A percentile compares a stretch with the other conserved stretches of the same genome.
These are phyloP conservation scores for Rhododendron mucronatum DNA, from an alignment of 148 eudicot genomes.

Conservation along the genomic window DNA sequence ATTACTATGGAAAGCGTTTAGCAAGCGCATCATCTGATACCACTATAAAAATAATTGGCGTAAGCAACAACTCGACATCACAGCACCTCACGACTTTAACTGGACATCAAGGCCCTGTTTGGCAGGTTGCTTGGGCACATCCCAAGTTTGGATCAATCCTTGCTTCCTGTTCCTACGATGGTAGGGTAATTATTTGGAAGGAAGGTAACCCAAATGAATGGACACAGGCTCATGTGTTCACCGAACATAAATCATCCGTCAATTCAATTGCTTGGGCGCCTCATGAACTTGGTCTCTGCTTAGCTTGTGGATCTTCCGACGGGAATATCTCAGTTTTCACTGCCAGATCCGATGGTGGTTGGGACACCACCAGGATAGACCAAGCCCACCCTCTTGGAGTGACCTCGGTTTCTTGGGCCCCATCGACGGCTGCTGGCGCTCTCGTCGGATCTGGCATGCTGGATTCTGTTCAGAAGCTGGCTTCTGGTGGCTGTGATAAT, in stretches of 20 bases:
- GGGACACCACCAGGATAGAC: conserved; percentile 80
- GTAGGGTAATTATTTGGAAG: conserved; percentile 86
- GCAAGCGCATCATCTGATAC: conserved; percentile 80
- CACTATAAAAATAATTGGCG: conserved; percentile 61
- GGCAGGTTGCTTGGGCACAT: conserved; percentile 97
- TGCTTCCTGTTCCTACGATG: conserved; percentile 94
- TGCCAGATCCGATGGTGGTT: conserved; percentile 70
- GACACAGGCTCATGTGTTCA: conserved; percentile 71
- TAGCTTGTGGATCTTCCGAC: conserved; percentile 92
- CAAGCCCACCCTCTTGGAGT: conserved; percentile 97
- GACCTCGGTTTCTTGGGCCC: conserved; percentile 93
- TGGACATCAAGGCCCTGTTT: conserved; percentile 90
- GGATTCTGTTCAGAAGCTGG: conserved; percentile 74
- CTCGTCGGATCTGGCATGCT: conserved; percentile 60
- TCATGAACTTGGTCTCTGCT: conserved; percentile 79
- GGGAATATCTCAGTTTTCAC: conserved; percentile 77
- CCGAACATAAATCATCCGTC: conserved; percentile 83
- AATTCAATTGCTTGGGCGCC: conserved; percentile 94
- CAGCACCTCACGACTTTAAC: conserved; percentile 72
- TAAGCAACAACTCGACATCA: conserved; percentile 48
- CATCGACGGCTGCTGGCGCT: conserved; percentile 73
- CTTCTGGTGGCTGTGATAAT: conserved; percentile 90
- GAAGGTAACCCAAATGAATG: conserved; percentile 88
- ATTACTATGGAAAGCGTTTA: conserved; percentile 83
- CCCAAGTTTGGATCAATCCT: conserved; percentile 79